Evolutionary conservation across 768 basidiomycete species (phyloP).

Genomic region (Amanita inopinata): DNA sequence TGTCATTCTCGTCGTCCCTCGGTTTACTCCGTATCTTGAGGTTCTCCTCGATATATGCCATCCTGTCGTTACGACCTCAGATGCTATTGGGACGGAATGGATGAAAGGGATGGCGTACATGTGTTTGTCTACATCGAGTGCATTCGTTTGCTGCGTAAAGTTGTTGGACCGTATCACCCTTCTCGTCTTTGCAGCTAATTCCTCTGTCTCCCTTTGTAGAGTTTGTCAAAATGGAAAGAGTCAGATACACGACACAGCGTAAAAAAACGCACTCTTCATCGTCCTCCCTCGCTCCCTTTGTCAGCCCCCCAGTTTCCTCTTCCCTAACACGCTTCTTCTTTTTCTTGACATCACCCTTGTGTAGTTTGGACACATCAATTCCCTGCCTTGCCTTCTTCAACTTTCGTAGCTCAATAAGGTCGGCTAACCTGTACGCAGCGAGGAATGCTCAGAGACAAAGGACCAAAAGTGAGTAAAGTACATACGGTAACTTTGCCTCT

Average conservation of each 20-base stretch:
- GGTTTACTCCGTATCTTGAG: slow-evolving; percentile 62
- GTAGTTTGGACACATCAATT: slow-evolving; percentile 78
- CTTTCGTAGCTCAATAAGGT: slow-evolving; percentile 78
- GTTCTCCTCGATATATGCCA: slow-evolving; percentile 96
- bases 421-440: slow-evolving; percentile 48
- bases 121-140: slow-evolving; percentile 94
- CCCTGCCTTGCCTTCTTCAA: slow-evolving; percentile 66
- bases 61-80: slow-evolving; percentile 39
- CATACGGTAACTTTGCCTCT: slow-evolving; percentile 42
- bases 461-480: slow-evolving; percentile 8
- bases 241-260: not conserved
- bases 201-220: slow-evolving; percentile 43
- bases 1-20: slow-evolving; percentile 35
- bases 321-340: slow-evolving; percentile 48
- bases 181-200: slow-evolving; percentile 61
- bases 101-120: slow-evolving; percentile 49
- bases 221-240: not conserved
- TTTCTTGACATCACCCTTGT: slow-evolving; percentile 73
- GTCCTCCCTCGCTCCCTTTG: slow-evolving; percentile 35
- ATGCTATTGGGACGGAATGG: not conserved
- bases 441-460: not conserved
- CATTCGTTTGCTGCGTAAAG: slow-evolving; percentile 96
- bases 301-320: slow-evolving; percentile 48
- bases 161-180: slow-evolving; percentile 77
- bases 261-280: slow-evolving; percentile 49